Evolutionary conservation across 2,329 filamentous ascomycete species (phyloP), one percentile per base, ranked within the genome.

Genomic region (Chrysosporium queenslandicum): DNA sequence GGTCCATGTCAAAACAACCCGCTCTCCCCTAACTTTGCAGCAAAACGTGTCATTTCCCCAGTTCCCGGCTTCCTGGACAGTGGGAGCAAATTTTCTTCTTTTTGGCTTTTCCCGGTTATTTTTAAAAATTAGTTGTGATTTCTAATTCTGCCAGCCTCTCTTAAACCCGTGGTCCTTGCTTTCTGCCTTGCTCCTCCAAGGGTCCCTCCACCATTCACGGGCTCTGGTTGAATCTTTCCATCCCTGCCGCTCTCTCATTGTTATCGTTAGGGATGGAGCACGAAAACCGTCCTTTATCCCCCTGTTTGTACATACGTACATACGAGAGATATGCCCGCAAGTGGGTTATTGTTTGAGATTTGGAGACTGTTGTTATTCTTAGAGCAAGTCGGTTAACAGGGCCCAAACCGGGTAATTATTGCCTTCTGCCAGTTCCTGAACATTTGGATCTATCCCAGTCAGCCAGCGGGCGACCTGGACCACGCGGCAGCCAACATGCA

Each of bases 11-110:
- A 49, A 49, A 49, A 43, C 46, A 40, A 41, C 46, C 46, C 46
- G 46, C 36, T 34, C 3, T 50, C 47, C 47, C 47, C 46, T 29
- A 43, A 25, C 48, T 42, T 43, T 36, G 37, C 27, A 23, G 37
- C 3, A 48, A 50, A 50, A 50, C 47, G 47, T 50, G 47, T 42
- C 39, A 20, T 45, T 52, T 41, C 50, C 43, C 50, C 50, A 52
- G 50, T 41, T 52, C 50, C 50, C 50, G 43, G 50, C 41, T 37
- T 27, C 50, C 50, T 52, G 50, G 50, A 41, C 32, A 37, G 29
- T 45, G 49, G 49, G 49, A 36, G 40, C 32, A 2, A 45, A 21
- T 45, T 45, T 51, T 51, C 40, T 51, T 51, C 40, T 51, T 51
- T 51, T 51, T 37, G 27, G 29, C 23, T 45, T 51, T 45, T 36